phyloP scores from a whole-genome alignment of 345 rosid genomes.

The Camelina laxa region DNA sequence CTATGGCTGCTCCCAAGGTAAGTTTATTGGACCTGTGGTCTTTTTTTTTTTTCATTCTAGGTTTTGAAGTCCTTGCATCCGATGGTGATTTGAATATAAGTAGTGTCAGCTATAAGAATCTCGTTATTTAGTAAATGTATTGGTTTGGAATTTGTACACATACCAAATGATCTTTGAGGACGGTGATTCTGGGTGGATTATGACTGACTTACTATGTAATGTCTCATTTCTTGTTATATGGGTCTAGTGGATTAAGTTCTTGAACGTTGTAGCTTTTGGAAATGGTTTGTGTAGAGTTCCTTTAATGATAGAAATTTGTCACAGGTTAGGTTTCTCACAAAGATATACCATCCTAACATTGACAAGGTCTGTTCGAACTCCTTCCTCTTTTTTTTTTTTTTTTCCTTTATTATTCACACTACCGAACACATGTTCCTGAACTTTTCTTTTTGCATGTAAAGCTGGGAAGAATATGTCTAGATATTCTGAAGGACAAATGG shows the following conservation, averaged over 20 bases:
- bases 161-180: not conserved
- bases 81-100: conserved; percentile 1
- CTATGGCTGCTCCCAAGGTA: conserved; percentile 99
- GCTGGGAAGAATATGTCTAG: conserved; percentile 84
- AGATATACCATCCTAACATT: conserved; percentile 97
- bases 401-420: conserved; percentile 3
- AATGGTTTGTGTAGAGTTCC: conserved; percentile 5
- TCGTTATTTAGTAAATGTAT: not conserved
- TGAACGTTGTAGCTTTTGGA: not conserved
- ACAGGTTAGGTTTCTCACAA: conserved; percentile 98
- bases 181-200: not conserved
- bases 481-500: conserved; percentile 98
- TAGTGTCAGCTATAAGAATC: not conserved
- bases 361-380: conserved; percentile 71
- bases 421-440: conserved; percentile 9
- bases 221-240: conserved; percentile 3
- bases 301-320: conserved; percentile 29
- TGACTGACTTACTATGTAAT: not conserved
- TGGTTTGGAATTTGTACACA: conserved; percentile 1
- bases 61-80: conserved; percentile 1
- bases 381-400: not conserved
- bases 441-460: conserved; percentile 37
- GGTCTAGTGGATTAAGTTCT: not conserved
- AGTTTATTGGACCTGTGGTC: not conserved
- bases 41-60: not conserved